Base-by-base conservation (phyloP, 1,139 yeast genomes). In the Debaryomyces fabryi region DNA sequence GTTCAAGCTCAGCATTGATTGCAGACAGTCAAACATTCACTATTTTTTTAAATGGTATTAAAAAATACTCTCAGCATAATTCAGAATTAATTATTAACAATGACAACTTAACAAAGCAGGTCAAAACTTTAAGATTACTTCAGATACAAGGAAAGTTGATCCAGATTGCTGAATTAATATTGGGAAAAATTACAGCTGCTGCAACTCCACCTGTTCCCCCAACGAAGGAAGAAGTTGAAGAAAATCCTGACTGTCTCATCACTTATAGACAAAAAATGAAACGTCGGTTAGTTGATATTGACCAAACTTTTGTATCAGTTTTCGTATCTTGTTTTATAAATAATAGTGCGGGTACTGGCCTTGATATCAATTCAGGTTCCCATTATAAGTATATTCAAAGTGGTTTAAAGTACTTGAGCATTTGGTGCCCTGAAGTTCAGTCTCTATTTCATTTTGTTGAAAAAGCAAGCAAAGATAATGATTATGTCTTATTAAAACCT, bases 21-120 rank as follows among this genome's bases (percentile, higher is more conserved):
- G 74, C 80, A 2, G 66, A 74, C 52, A 58, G 65, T 24, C 73
- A 68, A 45, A 69, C 79, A 1, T 76, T 71, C 44, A 72, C 79
- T 1, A 74, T 72, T 16, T 65, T 76, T 46, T 59, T 74, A 16
- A 65, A 69, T 47, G 81, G 81, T 4, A 49, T 71, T 13, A 68
- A 64, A 39, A 62, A 58, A 37, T 61, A 58, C 43, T 57, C 64
- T 25, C 56, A 61, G 18, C 27, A 41, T 34, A 53, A 63, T 30
- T 60, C 64, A 5, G 58, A 58, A 3, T 36, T 39, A 8, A 53
- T 69, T 8, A 50, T 48, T 6, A 45, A 49, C 2, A 58, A 63
- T 35, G 44, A 55, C 1, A 50, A 50, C 2, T 49, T 65, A 21
- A 42, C 64, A 2, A 50, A 54, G 5, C 50, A 54, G 13, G 60